Evolutionary conservation across 2,329 filamentous ascomycete genomes (phyloP).

Genomic region (Lizonia empirigonia): DNA sequence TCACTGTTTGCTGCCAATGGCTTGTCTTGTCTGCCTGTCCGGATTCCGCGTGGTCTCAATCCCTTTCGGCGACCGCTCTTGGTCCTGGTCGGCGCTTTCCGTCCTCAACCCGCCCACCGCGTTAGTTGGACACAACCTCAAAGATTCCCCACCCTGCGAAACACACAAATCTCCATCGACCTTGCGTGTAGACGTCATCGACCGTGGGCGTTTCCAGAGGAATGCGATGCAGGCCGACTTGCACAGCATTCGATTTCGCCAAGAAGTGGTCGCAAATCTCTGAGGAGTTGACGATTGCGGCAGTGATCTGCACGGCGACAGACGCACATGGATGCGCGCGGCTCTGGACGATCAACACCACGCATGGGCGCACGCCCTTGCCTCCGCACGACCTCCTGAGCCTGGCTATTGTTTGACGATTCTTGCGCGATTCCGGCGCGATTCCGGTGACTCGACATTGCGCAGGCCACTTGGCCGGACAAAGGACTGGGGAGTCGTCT

Average conservation of each 20-base stretch:
- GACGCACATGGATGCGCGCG: slow-evolving; percentile 11
- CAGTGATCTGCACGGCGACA: slow-evolving; percentile 26
- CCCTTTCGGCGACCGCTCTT: background rate
- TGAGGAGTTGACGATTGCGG: slow-evolving; percentile 23
- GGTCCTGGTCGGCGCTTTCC: slow-evolving; percentile 4
- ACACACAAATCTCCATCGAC: background rate
- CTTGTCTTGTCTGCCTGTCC: background rate
- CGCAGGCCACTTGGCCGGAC: slow-evolving; percentile 1
- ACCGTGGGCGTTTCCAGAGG: background rate
- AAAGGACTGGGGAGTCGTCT: slow-evolving; percentile 10
- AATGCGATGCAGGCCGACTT: slow-evolving; percentile 8
- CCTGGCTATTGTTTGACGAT: background rate
- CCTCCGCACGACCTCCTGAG: slow-evolving; percentile 1
- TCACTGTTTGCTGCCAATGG: background rate
- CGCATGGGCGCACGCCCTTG: slow-evolving; percentile 9
- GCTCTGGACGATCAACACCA: slow-evolving; percentile 3
- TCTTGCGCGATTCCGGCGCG: background rate
- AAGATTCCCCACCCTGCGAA: background rate
- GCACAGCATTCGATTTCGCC: slow-evolving; percentile 23
- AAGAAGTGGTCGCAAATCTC: slow-evolving; percentile 27
- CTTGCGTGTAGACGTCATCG: background rate
- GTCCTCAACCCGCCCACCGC: background rate
- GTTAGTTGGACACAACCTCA: background rate
- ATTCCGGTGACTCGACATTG: background rate
- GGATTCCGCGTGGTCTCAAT: background rate